Conservation (phyloP, 176 grass and related monocot species). For the Phoenix dactylifera region DNA sequence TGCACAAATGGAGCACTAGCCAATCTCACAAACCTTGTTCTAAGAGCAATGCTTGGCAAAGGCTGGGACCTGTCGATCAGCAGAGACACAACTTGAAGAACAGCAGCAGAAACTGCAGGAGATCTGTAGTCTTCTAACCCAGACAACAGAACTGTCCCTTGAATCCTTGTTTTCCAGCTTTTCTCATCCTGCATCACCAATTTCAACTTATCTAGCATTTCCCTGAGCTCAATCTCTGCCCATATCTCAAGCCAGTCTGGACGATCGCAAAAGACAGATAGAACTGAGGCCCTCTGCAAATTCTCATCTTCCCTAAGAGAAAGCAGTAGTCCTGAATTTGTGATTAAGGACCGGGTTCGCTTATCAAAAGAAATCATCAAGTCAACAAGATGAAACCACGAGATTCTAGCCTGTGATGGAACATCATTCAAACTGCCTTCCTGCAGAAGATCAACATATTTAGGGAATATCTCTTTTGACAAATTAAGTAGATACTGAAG, state of each 20-base stretch:
- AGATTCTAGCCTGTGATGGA: slow-evolving; percentile 31
- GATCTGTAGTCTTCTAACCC: slow-evolving; percentile 65
- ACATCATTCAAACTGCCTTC: slow-evolving; percentile 31
- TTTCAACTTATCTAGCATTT: slow-evolving; percentile 53
- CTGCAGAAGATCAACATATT: slow-evolving; percentile 55
- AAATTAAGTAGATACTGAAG: slow-evolving; percentile 71
- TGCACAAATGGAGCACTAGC: slow-evolving; percentile 46
- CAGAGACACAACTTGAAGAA: slow-evolving; percentile 54
- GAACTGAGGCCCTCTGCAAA: slow-evolving; percentile 61
- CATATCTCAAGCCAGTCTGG: slow-evolving; percentile 92
- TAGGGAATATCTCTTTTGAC: slow-evolving; percentile 71
- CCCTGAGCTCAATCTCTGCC: slow-evolving; percentile 69
- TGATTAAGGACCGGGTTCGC: slow-evolving; percentile 57
- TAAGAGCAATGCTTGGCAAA: slow-evolving; percentile 62
- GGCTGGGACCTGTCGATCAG: slow-evolving; percentile 56
- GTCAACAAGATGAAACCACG: slow-evolving; percentile 86
- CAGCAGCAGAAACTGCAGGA: slow-evolving; percentile 38
- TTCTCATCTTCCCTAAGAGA: slow-evolving; percentile 60
- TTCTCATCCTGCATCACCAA: slow-evolving; percentile 51
- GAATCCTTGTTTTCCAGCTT: slow-evolving; percentile 52
- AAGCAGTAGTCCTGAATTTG: slow-evolving; percentile 50
- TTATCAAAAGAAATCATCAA: slow-evolving; percentile 96
- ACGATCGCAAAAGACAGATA: slow-evolving; percentile 74
- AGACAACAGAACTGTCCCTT: slow-evolving; percentile 36
- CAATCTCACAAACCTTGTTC: slow-evolving; percentile 59